Conservation (phyloP, 495 filamentous ascomycete species). For the Penicillium cosmopolitanum region DNA sequence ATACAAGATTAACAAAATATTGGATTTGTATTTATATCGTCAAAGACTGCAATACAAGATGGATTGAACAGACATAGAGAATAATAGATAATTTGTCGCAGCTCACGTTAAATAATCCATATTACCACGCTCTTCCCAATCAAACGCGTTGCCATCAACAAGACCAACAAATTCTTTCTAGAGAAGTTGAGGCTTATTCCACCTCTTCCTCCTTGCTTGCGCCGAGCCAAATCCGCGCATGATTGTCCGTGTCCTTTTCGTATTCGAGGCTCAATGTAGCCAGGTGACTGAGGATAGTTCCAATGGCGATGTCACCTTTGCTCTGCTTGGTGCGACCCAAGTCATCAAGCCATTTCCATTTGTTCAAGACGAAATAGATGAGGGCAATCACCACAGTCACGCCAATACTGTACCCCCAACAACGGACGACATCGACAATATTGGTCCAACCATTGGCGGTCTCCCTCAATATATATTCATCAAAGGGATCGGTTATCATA, state of each 20-base stretch:
- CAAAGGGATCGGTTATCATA: conserved; percentile 46
- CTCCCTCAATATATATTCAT: conserved; percentile 40
- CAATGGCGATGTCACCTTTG: conserved; percentile 70
- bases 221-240: conserved; percentile 40
- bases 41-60: no score
- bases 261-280: conserved; percentile 71
- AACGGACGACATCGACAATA: conserved; percentile 74
- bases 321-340: conserved; percentile 71
- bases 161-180: background rate
- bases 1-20: no score
- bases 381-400: conserved; percentile 77
- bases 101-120: no score
- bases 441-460: conserved; percentile 67
- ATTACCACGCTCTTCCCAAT: no score
- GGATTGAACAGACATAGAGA: no score
- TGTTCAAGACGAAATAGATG: conserved; percentile 72
- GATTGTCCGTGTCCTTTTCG: conserved; percentile 52
- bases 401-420: conserved; percentile 75
- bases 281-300: conserved; percentile 74
- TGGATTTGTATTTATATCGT: no score
- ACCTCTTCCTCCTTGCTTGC: conserved; percentile 48
- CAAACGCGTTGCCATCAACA: no score
- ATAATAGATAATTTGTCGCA: no score
- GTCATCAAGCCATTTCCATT: conserved; percentile 67
- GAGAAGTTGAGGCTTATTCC: background rate